These are phyloP conservation scores for Alternaria novae-zelandiae DNA, from an alignment of 2,329 filamentous ascomycete genomes.

Conservation along the genomic window DNA sequence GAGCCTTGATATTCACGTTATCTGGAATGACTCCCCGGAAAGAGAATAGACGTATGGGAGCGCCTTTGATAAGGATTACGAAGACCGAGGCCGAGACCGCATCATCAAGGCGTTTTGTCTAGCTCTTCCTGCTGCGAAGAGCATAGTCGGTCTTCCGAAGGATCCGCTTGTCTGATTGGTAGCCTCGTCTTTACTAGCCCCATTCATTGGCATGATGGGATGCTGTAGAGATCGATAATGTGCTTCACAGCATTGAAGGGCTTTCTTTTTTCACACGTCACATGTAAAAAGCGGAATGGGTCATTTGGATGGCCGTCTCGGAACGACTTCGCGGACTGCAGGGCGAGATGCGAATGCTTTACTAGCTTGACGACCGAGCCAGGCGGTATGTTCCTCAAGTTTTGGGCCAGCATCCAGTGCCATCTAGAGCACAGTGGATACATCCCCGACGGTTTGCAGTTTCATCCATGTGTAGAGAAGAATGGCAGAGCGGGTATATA, in stretches of 20 bases:
- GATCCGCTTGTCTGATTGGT: neutral
- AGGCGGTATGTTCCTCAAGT: neutral
- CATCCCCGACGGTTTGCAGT: neutral
- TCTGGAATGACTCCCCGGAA: neutral
- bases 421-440: neutral
- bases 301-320: neutral
- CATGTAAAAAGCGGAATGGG: neutral
- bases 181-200: neutral
- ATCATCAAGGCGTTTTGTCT: neutral
- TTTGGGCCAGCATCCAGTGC: neutral
- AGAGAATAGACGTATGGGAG: too few species aligned
- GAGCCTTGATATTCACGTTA: neutral
- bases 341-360: neutral
- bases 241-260: too few species aligned
- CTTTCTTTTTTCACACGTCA: neutral
- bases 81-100: neutral
- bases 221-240: neutral
- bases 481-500: neutral
- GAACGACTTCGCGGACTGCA: neutral
- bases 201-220: neutral
- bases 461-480: neutral
- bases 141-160: neutral
- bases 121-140: neutral
- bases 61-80: too few species aligned
- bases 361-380: rapidly evolving